Evolutionary conservation across 441 rosid species (phyloP), one percentile per base, ranked within the genome.

Genomic region (Aleurites moluccanus): DNA sequence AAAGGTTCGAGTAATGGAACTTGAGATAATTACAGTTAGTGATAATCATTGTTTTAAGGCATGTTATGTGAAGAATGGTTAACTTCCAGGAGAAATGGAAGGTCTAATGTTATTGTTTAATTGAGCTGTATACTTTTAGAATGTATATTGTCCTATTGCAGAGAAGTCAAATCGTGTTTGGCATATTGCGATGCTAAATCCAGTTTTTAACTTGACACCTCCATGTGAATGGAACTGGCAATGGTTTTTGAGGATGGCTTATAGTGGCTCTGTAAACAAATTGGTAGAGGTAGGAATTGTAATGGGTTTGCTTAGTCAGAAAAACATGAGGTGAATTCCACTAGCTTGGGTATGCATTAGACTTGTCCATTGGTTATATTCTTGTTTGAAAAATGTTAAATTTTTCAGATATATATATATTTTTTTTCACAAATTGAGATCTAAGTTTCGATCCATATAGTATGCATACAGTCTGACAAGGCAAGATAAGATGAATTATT

Each of bases 101-200:
- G 72, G 52, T 30, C 72, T 18, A n/a, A 20, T 42, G 49, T 64
- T 38, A n/a, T 23, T 6, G 5, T 33, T 10, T 0, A 20, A 9
- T 20, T 20, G 16, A 64, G 23, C 18, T 28, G 47, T 13, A 6
- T 33, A 4, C 9, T 6, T 6, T 35, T 28, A 15, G 44, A n/a
- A 57, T 16, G 4, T 59, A 57, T 15, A 21, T 49, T 23, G 64
- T 57, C 45, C 11, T 56, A 56, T 40, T 25, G 65, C 14, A 40
- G 45, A 10, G 30, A 30, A 52, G 25, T 57, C 64, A 59, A 57
- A 57, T 70, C 40, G 42, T 70, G 74, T 57, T 40, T 59, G 65
- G 14, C n/a, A 3, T 25, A 64, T 64, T 20, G 47, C 14, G 40
- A 42, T 38, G 66, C 28, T 55, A 56, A 30, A 16, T 9, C 38